These are phyloP conservation scores for Vararia minispora DNA, from an alignment of 768 basidiomycete species.

Conservation along the genomic window DNA sequence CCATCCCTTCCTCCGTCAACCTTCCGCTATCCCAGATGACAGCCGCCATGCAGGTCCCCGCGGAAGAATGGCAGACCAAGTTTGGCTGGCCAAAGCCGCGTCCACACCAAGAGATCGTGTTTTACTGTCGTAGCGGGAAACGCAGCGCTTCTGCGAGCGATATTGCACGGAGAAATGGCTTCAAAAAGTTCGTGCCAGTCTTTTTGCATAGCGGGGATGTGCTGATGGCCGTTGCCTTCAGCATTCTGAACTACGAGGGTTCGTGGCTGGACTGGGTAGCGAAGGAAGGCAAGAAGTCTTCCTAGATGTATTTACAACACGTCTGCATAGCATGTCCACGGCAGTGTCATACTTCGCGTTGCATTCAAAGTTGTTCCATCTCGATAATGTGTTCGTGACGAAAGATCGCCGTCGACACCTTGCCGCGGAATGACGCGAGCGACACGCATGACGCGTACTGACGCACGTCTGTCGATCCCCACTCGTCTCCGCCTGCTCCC, in stretches of 20 bases:
- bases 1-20: constrained; percentile 38
- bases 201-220: too few species aligned
- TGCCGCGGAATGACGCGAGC: too few species aligned
- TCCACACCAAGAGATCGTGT: constrained; percentile 32
- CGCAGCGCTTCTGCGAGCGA: constrained; percentile 35
- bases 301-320: too few species aligned
- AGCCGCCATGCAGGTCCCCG: constrained; percentile 24
- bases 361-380: too few species aligned
- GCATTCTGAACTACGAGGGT: constrained; percentile 61
- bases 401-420: too few species aligned
- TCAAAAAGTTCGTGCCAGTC: constrained; percentile 22
- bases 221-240: not conserved
- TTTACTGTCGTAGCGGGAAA: constrained; percentile 41
- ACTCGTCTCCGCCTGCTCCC: not conserved
- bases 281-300: constrained; percentile 33
- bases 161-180: constrained; percentile 29
- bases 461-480: too few species aligned
- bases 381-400: too few species aligned
- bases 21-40: constrained; percentile 34
- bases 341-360: too few species aligned
- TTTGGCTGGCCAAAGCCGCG: constrained; percentile 26
- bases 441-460: too few species aligned
- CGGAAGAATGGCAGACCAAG: constrained; percentile 20
- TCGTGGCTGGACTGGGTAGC: constrained; percentile 83
- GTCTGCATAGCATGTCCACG: too few species aligned